phyloP scores from a whole-genome alignment of 177 flowering plant genomes.

The Vitis hybrid region DNA sequence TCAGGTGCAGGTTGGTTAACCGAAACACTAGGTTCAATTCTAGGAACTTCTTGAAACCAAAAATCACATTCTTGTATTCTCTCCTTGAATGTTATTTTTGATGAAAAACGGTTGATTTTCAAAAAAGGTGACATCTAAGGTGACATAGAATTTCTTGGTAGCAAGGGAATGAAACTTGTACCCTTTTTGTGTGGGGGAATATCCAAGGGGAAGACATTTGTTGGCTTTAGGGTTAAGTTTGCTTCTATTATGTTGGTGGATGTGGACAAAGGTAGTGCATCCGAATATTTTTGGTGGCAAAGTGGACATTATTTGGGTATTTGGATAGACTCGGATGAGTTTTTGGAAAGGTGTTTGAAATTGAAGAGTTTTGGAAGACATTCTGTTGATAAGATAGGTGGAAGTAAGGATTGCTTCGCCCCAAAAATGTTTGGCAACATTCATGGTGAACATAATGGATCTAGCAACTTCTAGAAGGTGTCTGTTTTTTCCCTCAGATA shows the following conservation, averaged over 20 bases:
- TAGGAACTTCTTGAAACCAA: too few species aligned
- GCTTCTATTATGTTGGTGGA: background rate
- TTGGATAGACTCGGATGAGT: background rate
- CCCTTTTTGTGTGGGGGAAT: constrained; percentile 9
- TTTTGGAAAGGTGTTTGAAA: background rate
- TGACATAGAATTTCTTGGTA: background rate
- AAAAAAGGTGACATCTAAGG: constrained; percentile 6
- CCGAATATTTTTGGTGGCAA: constrained; percentile 13
- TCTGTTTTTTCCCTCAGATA: constrained; percentile 16
- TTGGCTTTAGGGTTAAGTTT: background rate
- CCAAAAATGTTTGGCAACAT: constrained; percentile 15
- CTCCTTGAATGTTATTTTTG: constrained; percentile 7
- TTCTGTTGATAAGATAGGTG: constrained; percentile 10
- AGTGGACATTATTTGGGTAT: too few species aligned
- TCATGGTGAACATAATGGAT: background rate
- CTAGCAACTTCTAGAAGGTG: constrained; percentile 10
- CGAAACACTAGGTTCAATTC: too few species aligned
- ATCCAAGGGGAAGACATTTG: constrained; percentile 3
- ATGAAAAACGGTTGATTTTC: background rate
- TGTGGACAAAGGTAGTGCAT: constrained; percentile 8
- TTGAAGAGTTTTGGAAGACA: constrained; percentile 13
- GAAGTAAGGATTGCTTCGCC: constrained; percentile 24
- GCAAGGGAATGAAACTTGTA: constrained; percentile 6
- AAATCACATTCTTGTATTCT: background rate
- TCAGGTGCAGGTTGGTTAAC: too few species aligned